Conservation (phyloP, 768 basidiomycete species). For the Gloeostereum incarnatum region DNA sequence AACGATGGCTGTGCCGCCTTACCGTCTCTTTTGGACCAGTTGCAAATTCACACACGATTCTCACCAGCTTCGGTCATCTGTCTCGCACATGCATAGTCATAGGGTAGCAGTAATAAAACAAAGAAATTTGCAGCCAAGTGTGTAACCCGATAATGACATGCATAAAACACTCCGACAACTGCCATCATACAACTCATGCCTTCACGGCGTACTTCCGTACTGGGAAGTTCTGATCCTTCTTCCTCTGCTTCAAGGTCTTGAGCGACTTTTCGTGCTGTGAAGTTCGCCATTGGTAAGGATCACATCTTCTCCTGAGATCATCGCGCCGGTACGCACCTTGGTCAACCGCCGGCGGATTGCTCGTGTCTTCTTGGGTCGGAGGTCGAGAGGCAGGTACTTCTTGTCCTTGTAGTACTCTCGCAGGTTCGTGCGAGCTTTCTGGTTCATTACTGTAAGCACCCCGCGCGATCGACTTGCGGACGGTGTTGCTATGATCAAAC, state of each 20-base stretch:
- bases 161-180: not conserved
- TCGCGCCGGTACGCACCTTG: constrained; percentile 41
- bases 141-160: too few species aligned
- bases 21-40: too few species aligned
- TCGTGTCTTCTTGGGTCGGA: constrained; percentile 96
- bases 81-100: too few species aligned
- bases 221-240: constrained; percentile 95
- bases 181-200: constrained; percentile 43
- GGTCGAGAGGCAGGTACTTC: constrained; percentile 95
- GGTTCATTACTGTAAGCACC: constrained; percentile 97
- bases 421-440: constrained; percentile 93
- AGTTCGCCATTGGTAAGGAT: constrained; percentile 6
- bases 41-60: too few species aligned
- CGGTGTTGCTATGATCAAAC: constrained; percentile 57
- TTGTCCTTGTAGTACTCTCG: constrained; percentile 97
- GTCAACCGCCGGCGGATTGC: constrained; percentile 95
- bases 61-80: too few species aligned
- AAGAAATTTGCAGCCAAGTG: too few species aligned
- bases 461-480: constrained; percentile 99
- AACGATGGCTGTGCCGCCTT: too few species aligned
- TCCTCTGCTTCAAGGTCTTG: constrained; percentile 88
- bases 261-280: constrained; percentile 74
- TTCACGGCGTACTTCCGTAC: constrained; percentile 91
- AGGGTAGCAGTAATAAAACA: too few species aligned
- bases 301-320: not conserved